Base-by-base conservation (phyloP, 139 green algal genomes). In the Volvox reticuliferus region DNA sequence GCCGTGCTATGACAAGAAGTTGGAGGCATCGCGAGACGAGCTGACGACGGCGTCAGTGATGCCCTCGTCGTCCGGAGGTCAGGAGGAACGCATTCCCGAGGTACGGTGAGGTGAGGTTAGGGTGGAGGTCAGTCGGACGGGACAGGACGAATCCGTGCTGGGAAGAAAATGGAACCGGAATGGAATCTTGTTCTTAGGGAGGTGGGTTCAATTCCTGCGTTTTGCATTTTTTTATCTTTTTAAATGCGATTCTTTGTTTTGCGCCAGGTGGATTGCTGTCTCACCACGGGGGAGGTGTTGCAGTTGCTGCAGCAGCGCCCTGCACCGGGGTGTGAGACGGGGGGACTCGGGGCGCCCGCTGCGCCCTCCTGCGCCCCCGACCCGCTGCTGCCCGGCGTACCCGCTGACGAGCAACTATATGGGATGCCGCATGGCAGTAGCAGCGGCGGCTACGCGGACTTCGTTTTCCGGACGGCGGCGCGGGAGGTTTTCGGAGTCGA, bases 1-100 rank as follows among this genome's bases (percentile, higher is more conserved):
- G 98, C 98, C 98, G 1, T 99, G 98, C 94, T 99, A 98, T 93
- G 98, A 99, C 94, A 99, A 99, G 94, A 99, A 99, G 97, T 95
- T 99, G 33, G 98, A 99, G 93, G 98, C 97, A 13, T 95, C 96
- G 0, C 89, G 97, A 0, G 96, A 97, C 17, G 97, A 99, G 89
- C 96, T 99, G 24, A 83, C 90, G 13, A 37, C 94, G 67, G 63
- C 85, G 28, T 80, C 21, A 1, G 21, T n/a, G n/a, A n/a, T n/a
- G n/a, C n/a, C n/a, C n/a, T n/a, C 65, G 65, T 5, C 6, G 6
- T 32, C 24, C 79, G 79, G 50, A 22, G 50, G 20, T 18, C 44
- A 12, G n/a, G 63, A n/a, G 62, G 75, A 26, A n/a, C 33, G 33
- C 20, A 68, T 89, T 6, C 76, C 90, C 61, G 84, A 93, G 90